phyloP scores from a whole-genome alignment of 2,329 filamentous ascomycete species.

The Lachnellula arida region DNA sequence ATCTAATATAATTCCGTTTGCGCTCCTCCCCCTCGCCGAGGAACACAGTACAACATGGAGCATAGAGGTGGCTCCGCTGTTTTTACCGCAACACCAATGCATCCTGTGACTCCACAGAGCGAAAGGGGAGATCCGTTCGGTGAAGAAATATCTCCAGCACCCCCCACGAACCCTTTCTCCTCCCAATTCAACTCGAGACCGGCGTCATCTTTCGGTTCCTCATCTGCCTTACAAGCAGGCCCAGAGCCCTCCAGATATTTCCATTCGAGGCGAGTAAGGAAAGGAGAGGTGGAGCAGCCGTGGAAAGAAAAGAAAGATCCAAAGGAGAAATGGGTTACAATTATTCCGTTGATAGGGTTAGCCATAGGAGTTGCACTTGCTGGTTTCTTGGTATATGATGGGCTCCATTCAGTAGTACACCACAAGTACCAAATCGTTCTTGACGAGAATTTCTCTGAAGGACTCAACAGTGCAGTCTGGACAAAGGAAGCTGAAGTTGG shows the following conservation, averaged over 20 bases:
- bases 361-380: conserved; percentile 62
- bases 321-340: conserved; percentile 82
- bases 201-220: conserved; percentile 38
- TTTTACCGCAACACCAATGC: conserved; percentile 33
- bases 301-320: conserved; percentile 71
- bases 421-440: conserved; percentile 57
- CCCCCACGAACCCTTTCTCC: conserved; percentile 26
- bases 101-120: conserved; percentile 36
- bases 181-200: conserved; percentile 40
- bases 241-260: conserved; percentile 25
- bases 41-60: conserved; percentile 11
- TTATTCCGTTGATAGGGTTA: conserved; percentile 70
- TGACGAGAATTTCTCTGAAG: conserved; percentile 44
- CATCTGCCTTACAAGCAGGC: conserved; percentile 32
- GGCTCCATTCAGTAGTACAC: conserved; percentile 64
- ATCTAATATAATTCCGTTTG: conserved; percentile 12
- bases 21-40: conserved; percentile 3
- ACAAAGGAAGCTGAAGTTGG: conserved; percentile 44
- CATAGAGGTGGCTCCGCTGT: conserved; percentile 15
- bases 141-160: conserved; percentile 28
- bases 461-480: conserved; percentile 50
- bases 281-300: conserved; percentile 69
- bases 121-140: conserved; percentile 23
- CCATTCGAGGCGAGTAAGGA: conserved; percentile 50
- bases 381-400: conserved; percentile 71